Evolutionary conservation across 148 eudicot species (phyloP).

Genomic region (Amaranthus cruentus): DNA sequence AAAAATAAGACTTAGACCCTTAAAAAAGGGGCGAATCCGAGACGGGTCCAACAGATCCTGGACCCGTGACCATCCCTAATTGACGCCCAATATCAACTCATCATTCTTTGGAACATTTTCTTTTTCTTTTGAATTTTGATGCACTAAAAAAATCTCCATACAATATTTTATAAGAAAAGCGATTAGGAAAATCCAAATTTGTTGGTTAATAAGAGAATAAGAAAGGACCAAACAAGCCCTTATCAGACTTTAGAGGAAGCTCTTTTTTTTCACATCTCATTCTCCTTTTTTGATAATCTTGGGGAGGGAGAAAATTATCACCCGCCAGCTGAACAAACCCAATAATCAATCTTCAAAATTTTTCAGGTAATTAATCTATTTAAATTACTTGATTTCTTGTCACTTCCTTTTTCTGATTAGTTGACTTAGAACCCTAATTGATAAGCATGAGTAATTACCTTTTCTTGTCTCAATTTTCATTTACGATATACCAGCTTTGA

Average conservation of each 20-base stretch:
- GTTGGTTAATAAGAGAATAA: slow-evolving; percentile 23
- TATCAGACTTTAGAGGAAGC: slow-evolving; percentile 27
- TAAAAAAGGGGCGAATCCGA: too few species aligned
- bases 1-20: too few species aligned
- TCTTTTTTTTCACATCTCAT: background rate
- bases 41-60: too few species aligned
- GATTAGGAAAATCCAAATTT: slow-evolving; percentile 7
- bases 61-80: too few species aligned
- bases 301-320: background rate
- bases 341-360: background rate
- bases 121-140: too few species aligned
- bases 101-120: too few species aligned
- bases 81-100: too few species aligned
- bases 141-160: too few species aligned
- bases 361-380: slow-evolving; percentile 5
- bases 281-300: background rate
- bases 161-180: background rate
- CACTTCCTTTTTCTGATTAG: background rate
- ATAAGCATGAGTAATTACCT: background rate
- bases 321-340: background rate
- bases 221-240: slow-evolving; percentile 57
- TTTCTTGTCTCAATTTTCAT: background rate
- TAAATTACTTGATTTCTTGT: background rate
- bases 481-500: background rate
- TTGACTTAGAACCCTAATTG: slow-evolving; percentile 16